Percentiles rank a stretch among this genome's conserved stretches.
Evolutionary conservation across 768 basidiomycete genomes (phyloP).

Genomic region (Boletus reticuloceps): DNA sequence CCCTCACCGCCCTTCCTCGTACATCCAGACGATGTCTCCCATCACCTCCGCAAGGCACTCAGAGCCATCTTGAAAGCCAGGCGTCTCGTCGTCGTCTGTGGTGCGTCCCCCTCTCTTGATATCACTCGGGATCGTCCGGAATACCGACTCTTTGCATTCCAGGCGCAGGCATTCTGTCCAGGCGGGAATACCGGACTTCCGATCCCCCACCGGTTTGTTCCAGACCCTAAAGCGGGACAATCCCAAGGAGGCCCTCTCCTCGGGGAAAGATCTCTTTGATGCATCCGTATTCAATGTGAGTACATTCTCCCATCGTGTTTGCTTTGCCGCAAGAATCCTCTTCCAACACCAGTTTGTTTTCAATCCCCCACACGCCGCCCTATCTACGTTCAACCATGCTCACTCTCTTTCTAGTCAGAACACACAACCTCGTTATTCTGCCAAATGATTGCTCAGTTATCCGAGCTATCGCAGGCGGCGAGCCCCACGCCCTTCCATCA

Average conservation of each 20-base stretch:
- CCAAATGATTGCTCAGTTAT: conserved; percentile 86
- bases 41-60: conserved; percentile 53
- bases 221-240: conserved; percentile 75
- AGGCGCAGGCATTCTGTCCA: conserved; percentile 91
- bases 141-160: background rate
- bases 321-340: background rate
- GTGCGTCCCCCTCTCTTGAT: conserved; percentile 44
- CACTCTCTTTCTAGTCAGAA: conserved; percentile 52
- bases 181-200: conserved; percentile 88
- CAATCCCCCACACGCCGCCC: background rate
- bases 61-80: conserved; percentile 75
- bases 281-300: conserved; percentile 85
- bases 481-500: conserved; percentile 80
- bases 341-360: background rate
- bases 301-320: background rate
- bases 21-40: conserved; percentile 41
- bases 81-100: conserved; percentile 83
- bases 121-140: conserved; percentile 8
- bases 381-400: conserved; percentile 12
- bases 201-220: conserved; percentile 79
- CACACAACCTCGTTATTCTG: conserved; percentile 75
- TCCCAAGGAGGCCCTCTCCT: conserved; percentile 64
- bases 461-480: conserved; percentile 67
- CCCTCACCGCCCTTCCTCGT: conserved; percentile 55
- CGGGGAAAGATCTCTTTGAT: conserved; percentile 88